Percentiles rank a stretch among this genome's conserved stretches.
Conservation (phyloP, 2,329 filamentous ascomycete species). For the Dactylellina sp. region DNA sequence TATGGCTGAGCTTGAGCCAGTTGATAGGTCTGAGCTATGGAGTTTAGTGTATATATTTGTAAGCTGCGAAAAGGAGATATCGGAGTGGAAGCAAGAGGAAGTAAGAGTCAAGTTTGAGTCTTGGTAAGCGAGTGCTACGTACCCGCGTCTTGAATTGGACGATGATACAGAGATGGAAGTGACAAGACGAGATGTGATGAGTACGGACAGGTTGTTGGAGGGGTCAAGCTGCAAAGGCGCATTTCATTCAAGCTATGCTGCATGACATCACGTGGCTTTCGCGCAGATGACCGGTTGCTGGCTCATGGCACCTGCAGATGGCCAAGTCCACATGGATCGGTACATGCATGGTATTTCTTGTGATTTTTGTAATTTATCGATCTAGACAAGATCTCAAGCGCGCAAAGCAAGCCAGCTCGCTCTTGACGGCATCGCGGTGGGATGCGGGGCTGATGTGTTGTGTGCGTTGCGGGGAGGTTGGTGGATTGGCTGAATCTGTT, state of each 20-base stretch:
- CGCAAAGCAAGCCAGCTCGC: too few species aligned
- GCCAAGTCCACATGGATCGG: too few species aligned
- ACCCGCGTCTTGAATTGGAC: constrained; percentile 10
- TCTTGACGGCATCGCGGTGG: background rate
- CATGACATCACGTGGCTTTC: constrained; percentile 42
- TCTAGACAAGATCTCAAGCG: too few species aligned
- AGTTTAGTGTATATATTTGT: constrained; percentile 6
- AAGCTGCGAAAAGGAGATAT: background rate
- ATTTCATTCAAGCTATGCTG: constrained; percentile 3
- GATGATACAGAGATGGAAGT: background rate
- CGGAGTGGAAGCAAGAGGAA: background rate
- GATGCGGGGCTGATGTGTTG: constrained; percentile 22
- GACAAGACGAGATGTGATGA: constrained; percentile 17
- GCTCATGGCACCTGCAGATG: constrained; percentile 21
- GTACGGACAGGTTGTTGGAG: constrained; percentile 11
- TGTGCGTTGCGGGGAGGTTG: too few species aligned
- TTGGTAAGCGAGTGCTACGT: background rate
- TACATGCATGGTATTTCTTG: background rate
- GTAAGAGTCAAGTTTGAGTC: background rate
- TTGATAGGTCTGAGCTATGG: too few species aligned
- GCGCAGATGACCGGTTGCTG: constrained; percentile 12
- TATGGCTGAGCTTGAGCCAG: too few species aligned
- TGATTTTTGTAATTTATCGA: too few species aligned
- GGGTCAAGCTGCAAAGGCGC: constrained; percentile 11
- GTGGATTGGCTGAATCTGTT: too few species aligned